These are phyloP conservation scores for Termitomyces sp. DNA, from an alignment of 768 basidiomycete genomes.

Conservation along the genomic window DNA sequence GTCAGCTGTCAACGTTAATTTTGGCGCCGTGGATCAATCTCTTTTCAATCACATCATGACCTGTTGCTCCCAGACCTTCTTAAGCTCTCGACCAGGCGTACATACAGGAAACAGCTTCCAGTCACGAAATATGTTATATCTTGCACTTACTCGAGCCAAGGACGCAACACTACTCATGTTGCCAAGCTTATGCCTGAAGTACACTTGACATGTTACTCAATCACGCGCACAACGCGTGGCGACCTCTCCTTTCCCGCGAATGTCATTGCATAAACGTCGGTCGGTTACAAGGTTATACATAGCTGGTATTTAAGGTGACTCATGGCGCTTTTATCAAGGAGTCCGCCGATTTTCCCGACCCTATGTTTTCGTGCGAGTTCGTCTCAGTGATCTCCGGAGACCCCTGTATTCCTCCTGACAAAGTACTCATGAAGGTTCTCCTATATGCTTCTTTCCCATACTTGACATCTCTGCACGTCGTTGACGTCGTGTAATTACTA, in stretches of 20 bases:
- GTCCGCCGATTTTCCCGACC: background rate
- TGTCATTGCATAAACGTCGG: background rate
- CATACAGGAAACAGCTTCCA: background rate
- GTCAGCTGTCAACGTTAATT: constrained; percentile 1
- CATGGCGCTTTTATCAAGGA: background rate
- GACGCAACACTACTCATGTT: background rate
- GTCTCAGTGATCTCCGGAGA: background rate
- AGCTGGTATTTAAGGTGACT: background rate
- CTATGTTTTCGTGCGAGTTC: background rate
- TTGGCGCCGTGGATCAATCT: background rate
- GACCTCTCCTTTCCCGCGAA: background rate
- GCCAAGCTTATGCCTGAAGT: background rate
- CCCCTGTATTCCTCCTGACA: background rate
- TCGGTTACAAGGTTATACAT: background rate
- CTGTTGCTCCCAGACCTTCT: background rate
- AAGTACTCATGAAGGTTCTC: background rate
- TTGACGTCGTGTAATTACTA: constrained; percentile 34
- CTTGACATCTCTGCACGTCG: background rate
- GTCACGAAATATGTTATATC: background rate
- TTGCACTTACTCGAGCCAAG: background rate
- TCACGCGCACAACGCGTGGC: background rate
- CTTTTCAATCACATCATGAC: background rate
- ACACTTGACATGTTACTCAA: background rate
- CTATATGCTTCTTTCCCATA: background rate
- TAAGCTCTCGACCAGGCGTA: background rate